phyloP scores from a whole-genome alignment of 2,329 filamentous ascomycete genomes.

The Botrytis cinerea region DNA sequence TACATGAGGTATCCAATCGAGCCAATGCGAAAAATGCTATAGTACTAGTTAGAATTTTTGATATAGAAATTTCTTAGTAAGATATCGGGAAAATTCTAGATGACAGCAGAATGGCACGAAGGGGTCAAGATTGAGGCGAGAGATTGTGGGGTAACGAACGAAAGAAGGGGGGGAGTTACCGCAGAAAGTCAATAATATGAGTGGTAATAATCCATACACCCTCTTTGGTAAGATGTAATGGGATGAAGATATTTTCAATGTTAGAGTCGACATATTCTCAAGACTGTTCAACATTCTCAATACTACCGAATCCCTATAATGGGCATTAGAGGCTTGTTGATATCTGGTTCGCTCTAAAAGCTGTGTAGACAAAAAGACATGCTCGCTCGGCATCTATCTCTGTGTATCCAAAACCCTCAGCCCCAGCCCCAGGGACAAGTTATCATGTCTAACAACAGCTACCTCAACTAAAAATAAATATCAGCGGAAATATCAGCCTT shows the following conservation, averaged over 20 bases:
- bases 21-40: background rate
- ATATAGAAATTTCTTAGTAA: background rate
- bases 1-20: background rate
- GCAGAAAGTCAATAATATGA: background rate
- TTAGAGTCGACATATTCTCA: background rate
- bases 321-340: background rate
- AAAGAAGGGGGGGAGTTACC: background rate
- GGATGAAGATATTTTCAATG: background rate
- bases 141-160: constrained; percentile 4
- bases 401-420: background rate
- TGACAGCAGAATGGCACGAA: background rate
- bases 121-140: background rate
- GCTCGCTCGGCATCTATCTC: background rate
- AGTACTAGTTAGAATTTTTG: background rate
- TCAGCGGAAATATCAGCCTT: background rate
- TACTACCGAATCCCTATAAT: background rate
- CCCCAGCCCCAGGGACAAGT: background rate
- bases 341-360: background rate
- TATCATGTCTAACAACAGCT: background rate
- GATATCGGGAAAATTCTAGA: background rate
- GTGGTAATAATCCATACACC: background rate
- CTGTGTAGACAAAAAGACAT: background rate
- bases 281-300: background rate
- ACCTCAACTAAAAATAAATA: background rate
- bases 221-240: background rate